Conservation (phyloP, 352 stramenopile genomes). For the Phytophthora pluvialis region DNA sequence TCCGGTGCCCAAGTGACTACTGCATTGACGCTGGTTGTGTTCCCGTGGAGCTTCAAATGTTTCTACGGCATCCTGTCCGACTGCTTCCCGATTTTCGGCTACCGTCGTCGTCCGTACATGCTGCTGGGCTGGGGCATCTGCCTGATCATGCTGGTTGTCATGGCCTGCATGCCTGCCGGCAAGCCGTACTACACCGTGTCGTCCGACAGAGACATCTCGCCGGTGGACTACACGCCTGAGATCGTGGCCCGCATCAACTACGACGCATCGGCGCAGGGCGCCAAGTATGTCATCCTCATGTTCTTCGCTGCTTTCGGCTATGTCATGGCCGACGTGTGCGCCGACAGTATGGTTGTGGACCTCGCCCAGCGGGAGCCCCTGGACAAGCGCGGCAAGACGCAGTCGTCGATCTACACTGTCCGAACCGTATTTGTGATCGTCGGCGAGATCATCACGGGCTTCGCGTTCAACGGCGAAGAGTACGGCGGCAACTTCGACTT, state of each 20-base stretch:
- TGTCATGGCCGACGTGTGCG: slow-evolving; percentile 44
- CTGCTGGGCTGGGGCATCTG: slow-evolving; percentile 62
- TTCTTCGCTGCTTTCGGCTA: slow-evolving; percentile 52
- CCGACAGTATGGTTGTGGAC: slow-evolving; percentile 61
- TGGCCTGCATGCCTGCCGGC: slow-evolving; percentile 49
- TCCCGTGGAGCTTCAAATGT: slow-evolving; percentile 42
- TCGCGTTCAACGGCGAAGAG: slow-evolving; percentile 56
- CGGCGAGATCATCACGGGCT: slow-evolving; percentile 48
- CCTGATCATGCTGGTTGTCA: slow-evolving; percentile 52
- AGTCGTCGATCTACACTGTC: slow-evolving; percentile 59
- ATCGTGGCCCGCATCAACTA: slow-evolving; percentile 44
- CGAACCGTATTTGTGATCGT: slow-evolving; percentile 53
- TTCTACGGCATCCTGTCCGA: slow-evolving; percentile 41
- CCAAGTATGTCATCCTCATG: slow-evolving; percentile 64
- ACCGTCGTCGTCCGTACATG: slow-evolving; percentile 65
- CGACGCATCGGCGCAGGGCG: slow-evolving; percentile 36
- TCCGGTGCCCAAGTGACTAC: slow-evolving; percentile 32
- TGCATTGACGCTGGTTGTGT: slow-evolving; percentile 28
- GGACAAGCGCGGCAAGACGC: slow-evolving; percentile 57
- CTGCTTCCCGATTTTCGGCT: slow-evolving; percentile 42
- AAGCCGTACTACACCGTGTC: slow-evolving; percentile 60
- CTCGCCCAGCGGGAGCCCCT: slow-evolving; percentile 61
- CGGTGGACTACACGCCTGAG: slow-evolving; percentile 36
- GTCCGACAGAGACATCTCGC: slow-evolving; percentile 33
- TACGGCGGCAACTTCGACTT: slow-evolving; percentile 53